Conservation (phyloP, 495 filamentous ascomycete species). For the Aspergillus olivimuriae region DNA sequence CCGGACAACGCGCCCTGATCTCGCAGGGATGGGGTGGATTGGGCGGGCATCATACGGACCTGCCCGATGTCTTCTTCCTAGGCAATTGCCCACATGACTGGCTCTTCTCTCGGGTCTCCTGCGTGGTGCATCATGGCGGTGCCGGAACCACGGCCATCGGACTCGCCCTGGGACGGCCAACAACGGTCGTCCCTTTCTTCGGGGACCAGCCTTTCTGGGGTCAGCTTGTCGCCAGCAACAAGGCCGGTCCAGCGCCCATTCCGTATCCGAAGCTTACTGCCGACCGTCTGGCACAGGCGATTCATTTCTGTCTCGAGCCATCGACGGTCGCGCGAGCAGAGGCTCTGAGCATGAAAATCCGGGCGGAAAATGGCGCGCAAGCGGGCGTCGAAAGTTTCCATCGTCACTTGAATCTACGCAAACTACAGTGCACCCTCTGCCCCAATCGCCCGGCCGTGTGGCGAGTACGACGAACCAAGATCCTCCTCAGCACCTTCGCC, state of each 20-base stretch:
- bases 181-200: conserved; percentile 77
- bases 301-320: conserved; percentile 51
- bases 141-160: conserved; percentile 77
- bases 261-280: conserved; percentile 61
- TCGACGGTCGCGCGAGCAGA: conserved; percentile 38
- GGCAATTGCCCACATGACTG: conserved; percentile 78
- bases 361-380: conserved; percentile 50
- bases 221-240: conserved; percentile 61
- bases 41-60: conserved; percentile 50
- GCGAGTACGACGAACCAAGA: conserved; percentile 52
- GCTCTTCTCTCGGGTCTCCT: conserved; percentile 69
- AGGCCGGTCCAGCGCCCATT: conserved; percentile 67
- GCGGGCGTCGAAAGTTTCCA: conserved; percentile 44
- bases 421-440: conserved; percentile 49
- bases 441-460: conserved; percentile 58
- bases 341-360: conserved; percentile 55
- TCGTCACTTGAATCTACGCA: conserved; percentile 47
- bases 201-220: conserved; percentile 86
- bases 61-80: conserved; percentile 70
- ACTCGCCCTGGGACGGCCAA: conserved; percentile 61
- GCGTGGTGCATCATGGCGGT: conserved; percentile 76
- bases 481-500: conserved; percentile 53
- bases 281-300: conserved; percentile 55
- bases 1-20: conserved; percentile 66
- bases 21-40: conserved; percentile 79